These are phyloP conservation scores for Pestalotiopsis sp. DNA, from an alignment of 2,329 filamentous ascomycete genomes.

Conservation along the genomic window DNA sequence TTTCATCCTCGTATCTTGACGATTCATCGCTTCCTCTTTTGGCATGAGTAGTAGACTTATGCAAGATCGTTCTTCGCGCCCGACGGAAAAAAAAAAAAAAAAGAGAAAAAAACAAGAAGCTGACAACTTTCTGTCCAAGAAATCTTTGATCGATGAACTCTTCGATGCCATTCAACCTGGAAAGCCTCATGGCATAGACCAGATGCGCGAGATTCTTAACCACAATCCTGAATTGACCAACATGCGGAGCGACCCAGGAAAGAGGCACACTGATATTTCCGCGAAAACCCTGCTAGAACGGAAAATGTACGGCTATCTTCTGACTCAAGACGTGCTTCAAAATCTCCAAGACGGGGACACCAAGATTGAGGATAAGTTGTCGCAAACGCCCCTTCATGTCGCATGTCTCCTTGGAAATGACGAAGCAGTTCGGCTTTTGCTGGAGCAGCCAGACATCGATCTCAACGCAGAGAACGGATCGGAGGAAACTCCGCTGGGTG, in stretches of 20 bases:
- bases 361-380: background rate
- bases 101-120: too few relatives aligned
- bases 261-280: background rate
- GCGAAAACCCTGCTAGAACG: background rate
- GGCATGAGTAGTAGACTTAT: too few relatives aligned
- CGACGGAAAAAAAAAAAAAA: too few relatives aligned
- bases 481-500: background rate
- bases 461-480: background rate
- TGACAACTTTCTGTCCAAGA: too few relatives aligned
- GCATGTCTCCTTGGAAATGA: background rate
- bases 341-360: background rate
- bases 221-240: background rate
- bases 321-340: background rate
- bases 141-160: too few relatives aligned
- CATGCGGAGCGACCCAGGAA: background rate
- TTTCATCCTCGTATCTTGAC: too few relatives aligned
- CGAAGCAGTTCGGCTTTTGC: background rate
- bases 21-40: too few relatives aligned
- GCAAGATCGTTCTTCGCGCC: too few relatives aligned
- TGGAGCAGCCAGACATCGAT: background rate
- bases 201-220: too few relatives aligned
- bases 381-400: background rate
- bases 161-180: too few relatives aligned
- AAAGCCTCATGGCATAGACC: too few relatives aligned
- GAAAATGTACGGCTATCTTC: background rate